phyloP scores from a whole-genome alignment of 768 basidiomycete genomes.

The Lactarius hatsudake region DNA sequence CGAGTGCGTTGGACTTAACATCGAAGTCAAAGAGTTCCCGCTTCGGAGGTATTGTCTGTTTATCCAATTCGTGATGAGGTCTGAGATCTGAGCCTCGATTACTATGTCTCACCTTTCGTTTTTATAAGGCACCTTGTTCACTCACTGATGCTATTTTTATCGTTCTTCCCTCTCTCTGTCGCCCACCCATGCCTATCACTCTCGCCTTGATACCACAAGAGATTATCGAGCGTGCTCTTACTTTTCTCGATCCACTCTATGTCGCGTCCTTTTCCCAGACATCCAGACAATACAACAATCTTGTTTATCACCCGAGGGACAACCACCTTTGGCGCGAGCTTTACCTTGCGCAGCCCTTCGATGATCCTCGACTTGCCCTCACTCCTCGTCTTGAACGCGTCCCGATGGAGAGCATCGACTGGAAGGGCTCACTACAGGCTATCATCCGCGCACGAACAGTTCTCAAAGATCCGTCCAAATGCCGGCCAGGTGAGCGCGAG shows the following conservation, averaged over 20 bases:
- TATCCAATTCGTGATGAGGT: not conserved
- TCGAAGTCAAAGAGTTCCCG: not conserved
- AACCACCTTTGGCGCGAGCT: constrained; percentile 60
- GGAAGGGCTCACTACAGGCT: constrained; percentile 53
- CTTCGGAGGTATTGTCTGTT: not conserved
- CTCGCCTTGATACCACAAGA: constrained; percentile 47
- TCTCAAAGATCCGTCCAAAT: constrained; percentile 36
- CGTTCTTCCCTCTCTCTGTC: not conserved
- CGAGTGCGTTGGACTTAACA: not conserved
- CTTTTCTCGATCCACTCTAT: constrained; percentile 58
- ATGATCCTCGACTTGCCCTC: constrained; percentile 57
- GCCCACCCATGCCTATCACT: not conserved
- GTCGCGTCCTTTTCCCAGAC: constrained; percentile 54
- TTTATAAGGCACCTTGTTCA: constrained; percentile 1
- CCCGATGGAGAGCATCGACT: constrained; percentile 33
- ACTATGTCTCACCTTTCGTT: not conserved
- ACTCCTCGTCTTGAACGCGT: constrained; percentile 35
- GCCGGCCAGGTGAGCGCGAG: constrained; percentile 44
- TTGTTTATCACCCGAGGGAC: constrained; percentile 48
- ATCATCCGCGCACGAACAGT: constrained; percentile 54
- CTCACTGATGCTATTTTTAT: not conserved
- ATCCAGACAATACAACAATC: constrained; percentile 40
- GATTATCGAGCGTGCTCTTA: constrained; percentile 55
- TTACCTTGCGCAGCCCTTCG: constrained; percentile 61
- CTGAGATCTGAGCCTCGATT: not conserved